These are phyloP conservation scores for Gossypium schwendimanii DNA, from an alignment of 441 rosid genomes.

Conservation along the genomic window DNA sequence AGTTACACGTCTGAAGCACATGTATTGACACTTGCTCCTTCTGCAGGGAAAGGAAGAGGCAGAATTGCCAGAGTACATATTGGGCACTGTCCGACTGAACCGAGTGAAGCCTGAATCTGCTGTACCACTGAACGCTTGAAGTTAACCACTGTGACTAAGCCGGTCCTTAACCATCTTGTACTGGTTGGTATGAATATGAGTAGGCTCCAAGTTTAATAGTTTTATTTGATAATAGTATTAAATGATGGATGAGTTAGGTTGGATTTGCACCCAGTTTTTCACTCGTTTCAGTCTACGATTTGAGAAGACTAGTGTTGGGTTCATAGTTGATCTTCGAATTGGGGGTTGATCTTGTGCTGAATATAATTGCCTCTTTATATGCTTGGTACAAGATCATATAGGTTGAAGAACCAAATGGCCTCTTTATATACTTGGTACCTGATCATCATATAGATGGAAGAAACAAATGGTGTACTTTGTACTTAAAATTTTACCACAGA, in stretches of 20 bases:
- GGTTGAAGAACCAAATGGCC: neutral
- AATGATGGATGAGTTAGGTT: neutral
- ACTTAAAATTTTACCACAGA: neutral
- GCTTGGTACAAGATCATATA: neutral
- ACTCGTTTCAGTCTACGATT: neutral
- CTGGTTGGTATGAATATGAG: neutral
- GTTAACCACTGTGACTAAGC: neutral
- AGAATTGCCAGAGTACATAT: slow-evolving; percentile 88
- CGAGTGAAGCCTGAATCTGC: slow-evolving; percentile 71
- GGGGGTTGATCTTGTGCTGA: neutral
- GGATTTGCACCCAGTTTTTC: neutral
- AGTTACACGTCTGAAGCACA: neutral
- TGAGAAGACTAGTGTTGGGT: neutral
- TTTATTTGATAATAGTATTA: neutral
- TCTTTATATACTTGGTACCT: neutral
- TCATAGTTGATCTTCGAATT: neutral
- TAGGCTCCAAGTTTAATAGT: neutral
- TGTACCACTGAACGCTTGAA: slow-evolving; percentile 47
- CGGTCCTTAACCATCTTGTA: neutral
- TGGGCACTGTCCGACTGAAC: slow-evolving; percentile 85
- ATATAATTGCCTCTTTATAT: neutral
- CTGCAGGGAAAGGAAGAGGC: slow-evolving; percentile 76
- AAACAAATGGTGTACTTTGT: neutral
- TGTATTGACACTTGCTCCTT: neutral
- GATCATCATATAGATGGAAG: neutral